phyloP scores from a whole-genome alignment of 2,329 filamentous ascomycete species.

The Chalaropsis thielavioides region DNA sequence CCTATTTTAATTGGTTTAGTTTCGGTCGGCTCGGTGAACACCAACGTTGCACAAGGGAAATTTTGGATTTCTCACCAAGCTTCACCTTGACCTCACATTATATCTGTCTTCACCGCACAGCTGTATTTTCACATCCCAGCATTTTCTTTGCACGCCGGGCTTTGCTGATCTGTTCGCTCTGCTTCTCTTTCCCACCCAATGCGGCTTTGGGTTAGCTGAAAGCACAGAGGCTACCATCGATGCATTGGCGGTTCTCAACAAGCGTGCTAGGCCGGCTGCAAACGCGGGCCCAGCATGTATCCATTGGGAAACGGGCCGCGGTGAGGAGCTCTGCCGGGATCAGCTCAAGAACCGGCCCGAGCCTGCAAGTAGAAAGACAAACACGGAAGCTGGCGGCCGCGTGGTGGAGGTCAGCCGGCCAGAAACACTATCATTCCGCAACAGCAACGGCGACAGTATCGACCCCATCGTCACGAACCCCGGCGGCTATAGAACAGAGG shows the following conservation, averaged over 20 bases:
- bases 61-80: neutral
- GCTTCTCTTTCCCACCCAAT: neutral
- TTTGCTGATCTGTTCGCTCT: neutral
- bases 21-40: constrained; percentile 10
- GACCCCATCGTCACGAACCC: constrained; percentile 15
- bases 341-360: neutral
- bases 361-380: neutral
- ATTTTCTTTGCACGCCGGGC: neutral
- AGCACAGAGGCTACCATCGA: constrained; percentile 6
- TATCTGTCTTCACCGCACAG: neutral
- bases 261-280: constrained; percentile 15
- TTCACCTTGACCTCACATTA: neutral
- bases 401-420: constrained; percentile 8
- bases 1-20: neutral
- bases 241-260: constrained; percentile 16
- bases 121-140: neutral
- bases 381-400: neutral
- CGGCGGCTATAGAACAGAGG: constrained; percentile 33
- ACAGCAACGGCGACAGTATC: constrained; percentile 12
- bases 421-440: constrained; percentile 8
- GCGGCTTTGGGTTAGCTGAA: constrained; percentile 10
- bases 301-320: neutral
- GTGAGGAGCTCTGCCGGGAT: neutral
- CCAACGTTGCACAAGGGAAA: constrained; percentile 7
- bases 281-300: constrained; percentile 1